Base-by-base conservation (phyloP, 495 filamentous ascomycete species). In the Letharia columbiana region DNA sequence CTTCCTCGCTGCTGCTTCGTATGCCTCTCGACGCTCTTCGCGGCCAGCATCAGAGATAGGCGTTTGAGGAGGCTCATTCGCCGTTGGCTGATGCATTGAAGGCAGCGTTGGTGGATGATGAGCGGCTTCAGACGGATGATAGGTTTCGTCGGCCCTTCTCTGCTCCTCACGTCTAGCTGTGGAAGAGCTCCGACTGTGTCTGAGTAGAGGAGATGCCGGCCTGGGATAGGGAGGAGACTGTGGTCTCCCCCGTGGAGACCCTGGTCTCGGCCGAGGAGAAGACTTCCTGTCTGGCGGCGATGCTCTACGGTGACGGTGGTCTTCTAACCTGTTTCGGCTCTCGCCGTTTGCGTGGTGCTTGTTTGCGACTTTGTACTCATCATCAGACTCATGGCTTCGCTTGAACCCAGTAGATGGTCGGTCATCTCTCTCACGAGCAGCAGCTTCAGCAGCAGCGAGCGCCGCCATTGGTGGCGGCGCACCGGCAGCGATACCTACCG, bases 331-430 rank as follows among this genome's bases (percentile, higher is more conserved):
- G 56, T 89, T 89, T 58, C 92, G 87, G 64, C 80, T 89, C 73
- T 98, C 94, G 9, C 97, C 92, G 39, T 85, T 95, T 7, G 91
- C 86, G 54, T 87, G 86, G 79, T 96, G 96, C 77, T 97, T 96
- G 56, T 74, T 75, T 23, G 85, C 78, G 35, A 65, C 35, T 31
- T 70, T 69, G 52, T 71, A 69, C 37, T 96, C 92, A 64, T 92
- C 89, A 63, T 96, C 94, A 90, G 94, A 95, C 71, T 98, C 94
- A 49, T 91, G 86, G 69, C 82, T 79, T 66, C 94, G 84, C 82
- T 98, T 98, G 65, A 91, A 85, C 1, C 87, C 89, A 50, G 87
- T 89, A 11, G 86, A 82, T 31, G 89, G 84, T 47, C 93, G 89
- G 56, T 94, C 85, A 54, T 96, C 91, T 59, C 92, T 83, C 58